These are phyloP conservation scores for Apiospora marii DNA, from an alignment of 2,329 filamentous ascomycete genomes.

Conservation along the genomic window DNA sequence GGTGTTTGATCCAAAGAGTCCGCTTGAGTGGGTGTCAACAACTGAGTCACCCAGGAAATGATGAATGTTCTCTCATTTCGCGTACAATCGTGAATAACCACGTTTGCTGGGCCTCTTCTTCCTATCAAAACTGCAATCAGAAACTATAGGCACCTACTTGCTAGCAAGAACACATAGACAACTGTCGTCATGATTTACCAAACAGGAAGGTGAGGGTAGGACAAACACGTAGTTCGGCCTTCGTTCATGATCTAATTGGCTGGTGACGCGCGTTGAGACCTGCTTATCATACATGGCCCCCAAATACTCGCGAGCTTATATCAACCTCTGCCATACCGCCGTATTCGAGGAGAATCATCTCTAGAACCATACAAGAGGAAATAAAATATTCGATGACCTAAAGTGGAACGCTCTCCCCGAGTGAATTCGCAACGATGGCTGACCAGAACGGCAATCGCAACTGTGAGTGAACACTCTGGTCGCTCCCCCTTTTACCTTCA, in stretches of 20 bases:
- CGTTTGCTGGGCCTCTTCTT: neutral
- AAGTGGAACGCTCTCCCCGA: neutral
- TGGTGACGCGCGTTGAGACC: neutral
- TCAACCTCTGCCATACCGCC: neutral
- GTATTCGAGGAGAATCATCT: neutral
- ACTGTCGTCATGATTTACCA: slow-evolving; percentile 10
- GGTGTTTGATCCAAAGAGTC: neutral
- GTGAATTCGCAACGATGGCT: neutral
- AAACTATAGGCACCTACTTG: neutral
- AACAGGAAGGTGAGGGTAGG: slow-evolving; percentile 4
- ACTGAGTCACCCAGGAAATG: neutral
- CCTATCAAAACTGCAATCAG: neutral
- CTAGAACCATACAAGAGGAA: too few relatives aligned
- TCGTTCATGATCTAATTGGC: neutral
- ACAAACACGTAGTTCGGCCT: neutral
- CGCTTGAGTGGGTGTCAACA: neutral
- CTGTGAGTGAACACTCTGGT: neutral
- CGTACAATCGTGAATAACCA: neutral
- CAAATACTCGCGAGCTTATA: neutral
- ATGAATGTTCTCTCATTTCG: neutral
- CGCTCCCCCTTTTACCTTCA: neutral
- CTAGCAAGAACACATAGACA: neutral
- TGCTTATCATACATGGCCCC: slow-evolving; percentile 16
- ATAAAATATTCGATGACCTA: neutral
- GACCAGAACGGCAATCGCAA: slow-evolving; percentile 17